These are phyloP conservation scores for Capillidium heterosporum DNA, from an alignment of 371 early-diverging fungal species.

Conservation along the genomic window DNA sequence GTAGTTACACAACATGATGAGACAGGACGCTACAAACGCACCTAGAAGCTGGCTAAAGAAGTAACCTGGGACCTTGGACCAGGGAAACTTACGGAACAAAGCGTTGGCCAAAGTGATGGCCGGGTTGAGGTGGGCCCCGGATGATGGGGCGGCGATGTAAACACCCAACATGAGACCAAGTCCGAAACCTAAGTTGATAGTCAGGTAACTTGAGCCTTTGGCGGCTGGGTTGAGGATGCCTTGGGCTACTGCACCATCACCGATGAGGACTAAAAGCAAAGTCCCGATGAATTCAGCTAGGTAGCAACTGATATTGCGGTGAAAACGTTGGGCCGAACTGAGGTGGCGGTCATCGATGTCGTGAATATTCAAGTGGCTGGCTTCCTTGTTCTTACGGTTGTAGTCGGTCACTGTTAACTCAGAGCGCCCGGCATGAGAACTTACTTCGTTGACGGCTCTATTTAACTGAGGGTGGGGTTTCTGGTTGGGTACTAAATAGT, in stretches of 20 bases:
- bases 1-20: constrained; percentile 18
- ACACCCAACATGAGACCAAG: constrained; percentile 28
- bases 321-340: too few relatives aligned
- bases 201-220: constrained; percentile 13
- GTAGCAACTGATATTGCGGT: constrained; percentile 9
- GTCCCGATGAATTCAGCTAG: constrained; percentile 73
- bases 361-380: too few relatives aligned
- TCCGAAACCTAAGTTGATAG: constrained; percentile 33
- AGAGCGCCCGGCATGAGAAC: too few relatives aligned
- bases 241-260: constrained; percentile 42
- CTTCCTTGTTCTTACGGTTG: too few relatives aligned
- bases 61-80: constrained; percentile 39
- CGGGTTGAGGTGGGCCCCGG: constrained; percentile 67
- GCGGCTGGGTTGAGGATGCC: constrained; percentile 8
- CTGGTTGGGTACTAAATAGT: too few relatives aligned
- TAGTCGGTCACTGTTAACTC: too few relatives aligned
- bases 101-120: constrained; percentile 52
- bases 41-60: constrained; percentile 36
- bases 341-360: too few relatives aligned
- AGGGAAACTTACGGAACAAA: constrained; percentile 43
- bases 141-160: not conserved
- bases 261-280: constrained; percentile 41
- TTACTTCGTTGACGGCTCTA: too few relatives aligned
- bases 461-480: too few relatives aligned
- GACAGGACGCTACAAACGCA: constrained; percentile 44